Conservation (phyloP, 2,329 filamentous ascomycete species). For the Phialemoniopsis sp. region DNA sequence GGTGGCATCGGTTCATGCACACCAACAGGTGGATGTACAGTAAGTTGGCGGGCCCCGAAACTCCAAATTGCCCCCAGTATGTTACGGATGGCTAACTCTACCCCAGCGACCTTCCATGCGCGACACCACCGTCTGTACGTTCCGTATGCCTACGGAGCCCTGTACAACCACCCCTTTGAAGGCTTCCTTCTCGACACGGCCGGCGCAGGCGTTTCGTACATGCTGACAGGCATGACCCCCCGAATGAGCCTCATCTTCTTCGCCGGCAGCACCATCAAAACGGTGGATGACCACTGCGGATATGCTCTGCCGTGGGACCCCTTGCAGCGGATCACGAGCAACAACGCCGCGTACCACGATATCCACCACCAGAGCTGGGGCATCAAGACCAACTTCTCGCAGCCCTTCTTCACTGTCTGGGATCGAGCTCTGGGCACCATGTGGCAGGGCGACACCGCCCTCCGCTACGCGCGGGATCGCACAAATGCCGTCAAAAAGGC, state of each 20-base stretch:
- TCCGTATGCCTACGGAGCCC: conserved; percentile 91
- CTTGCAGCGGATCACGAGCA: conserved; percentile 84
- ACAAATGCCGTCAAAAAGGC: conserved; percentile 33
- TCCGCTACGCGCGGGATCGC: conserved; percentile 36
- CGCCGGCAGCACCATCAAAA: conserved; percentile 85
- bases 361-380: conserved; percentile 99
- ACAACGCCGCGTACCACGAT: conserved; percentile 96
- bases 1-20: conserved; percentile 94
- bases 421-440: conserved; percentile 77
- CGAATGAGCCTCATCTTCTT: conserved; percentile 90
- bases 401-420: conserved; percentile 96
- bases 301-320: conserved; percentile 96
- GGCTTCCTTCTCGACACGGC: conserved; percentile 90
- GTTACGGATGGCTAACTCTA: no score
- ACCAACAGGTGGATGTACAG: conserved; percentile 96
- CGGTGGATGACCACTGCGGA: conserved; percentile 95
- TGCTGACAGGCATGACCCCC: conserved; percentile 75
- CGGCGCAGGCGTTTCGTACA: conserved; percentile 80
- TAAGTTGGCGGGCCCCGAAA: no score
- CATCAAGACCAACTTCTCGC: conserved; percentile 91
- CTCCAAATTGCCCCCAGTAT: not conserved
- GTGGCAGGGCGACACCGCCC: conserved; percentile 63
- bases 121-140: conserved; percentile 96
- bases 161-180: conserved; percentile 96
- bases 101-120: conserved; percentile 57